A percentile compares a stretch with the other conserved stretches of the same genome.
Conservation (phyloP, 176 grass and related monocot genomes). For the Avena eriantha region DNA sequence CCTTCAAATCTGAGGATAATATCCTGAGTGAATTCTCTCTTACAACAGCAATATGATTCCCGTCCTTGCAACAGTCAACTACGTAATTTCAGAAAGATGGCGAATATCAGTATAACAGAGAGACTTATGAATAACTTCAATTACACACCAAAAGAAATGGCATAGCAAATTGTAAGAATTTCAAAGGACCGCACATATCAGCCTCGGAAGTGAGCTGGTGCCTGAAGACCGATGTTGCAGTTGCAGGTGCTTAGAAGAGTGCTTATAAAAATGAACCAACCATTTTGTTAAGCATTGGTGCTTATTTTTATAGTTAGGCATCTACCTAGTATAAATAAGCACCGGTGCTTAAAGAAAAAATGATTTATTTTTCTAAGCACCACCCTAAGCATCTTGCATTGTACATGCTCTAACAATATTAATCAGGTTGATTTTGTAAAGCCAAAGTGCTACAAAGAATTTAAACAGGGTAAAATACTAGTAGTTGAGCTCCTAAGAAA, state of each 20-base stretch:
- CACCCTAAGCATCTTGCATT: too few species aligned
- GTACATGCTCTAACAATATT: not conserved
- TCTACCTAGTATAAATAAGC: too few species aligned
- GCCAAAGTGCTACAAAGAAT: slow-evolving; percentile 9
- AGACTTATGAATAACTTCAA: slow-evolving; percentile 42
- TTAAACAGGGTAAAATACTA: not conserved
- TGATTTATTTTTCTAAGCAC: too few species aligned
- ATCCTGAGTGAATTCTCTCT: slow-evolving; percentile 70
- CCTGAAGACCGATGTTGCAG: not conserved
- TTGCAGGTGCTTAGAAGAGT: not conserved
- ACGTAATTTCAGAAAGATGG: slow-evolving; percentile 38
- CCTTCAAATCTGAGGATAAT: slow-evolving; percentile 72
- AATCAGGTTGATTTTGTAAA: slow-evolving; percentile 24
- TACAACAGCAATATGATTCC: slow-evolving; percentile 76
- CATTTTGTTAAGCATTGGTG: too few species aligned
- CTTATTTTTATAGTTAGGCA: too few species aligned
- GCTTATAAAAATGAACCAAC: too few species aligned
- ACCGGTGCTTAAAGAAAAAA: too few species aligned
- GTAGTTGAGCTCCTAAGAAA: not conserved
- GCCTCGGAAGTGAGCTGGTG: not conserved
- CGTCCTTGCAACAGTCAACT: slow-evolving; percentile 81
- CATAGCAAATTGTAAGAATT: slow-evolving; percentile 1
- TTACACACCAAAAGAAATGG: slow-evolving; percentile 14
- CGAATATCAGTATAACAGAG: slow-evolving; percentile 41
- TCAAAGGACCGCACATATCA: slow-evolving; percentile 20